Conservation (phyloP, 192 early-diverging fungal species). For the Allomyces macrogynus region DNA sequence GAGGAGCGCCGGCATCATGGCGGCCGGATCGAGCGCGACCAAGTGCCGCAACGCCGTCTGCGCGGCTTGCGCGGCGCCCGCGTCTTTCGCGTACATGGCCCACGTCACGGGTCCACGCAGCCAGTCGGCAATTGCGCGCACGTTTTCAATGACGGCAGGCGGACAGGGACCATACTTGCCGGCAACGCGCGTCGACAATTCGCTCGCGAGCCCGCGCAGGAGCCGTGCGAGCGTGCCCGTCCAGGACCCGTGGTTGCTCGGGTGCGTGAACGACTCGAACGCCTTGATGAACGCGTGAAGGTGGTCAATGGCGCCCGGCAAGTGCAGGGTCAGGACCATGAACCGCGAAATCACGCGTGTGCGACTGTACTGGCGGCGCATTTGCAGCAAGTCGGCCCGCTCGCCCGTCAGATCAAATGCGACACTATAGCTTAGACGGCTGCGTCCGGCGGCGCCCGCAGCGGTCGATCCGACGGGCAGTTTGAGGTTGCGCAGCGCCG, state of each 20-base stretch:
- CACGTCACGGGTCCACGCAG: too few species aligned
- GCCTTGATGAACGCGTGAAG: constrained; percentile 61
- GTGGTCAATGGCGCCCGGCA: constrained; percentile 16
- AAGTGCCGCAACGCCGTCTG: too few species aligned
- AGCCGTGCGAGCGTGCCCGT: constrained; percentile 50
- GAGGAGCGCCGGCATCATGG: neutral
- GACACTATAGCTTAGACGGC: neutral
- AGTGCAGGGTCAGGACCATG: neutral
- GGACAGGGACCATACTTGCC: neutral
- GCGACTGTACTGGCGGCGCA: neutral
- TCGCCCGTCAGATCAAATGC: neutral
- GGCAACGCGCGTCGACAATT: constrained; percentile 38
- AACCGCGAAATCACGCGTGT: neutral
- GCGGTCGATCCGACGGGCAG: neutral
- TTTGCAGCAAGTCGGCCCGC: neutral
- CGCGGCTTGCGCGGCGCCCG: too few species aligned
- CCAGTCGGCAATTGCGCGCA: too few species aligned
- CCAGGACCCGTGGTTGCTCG: constrained; percentile 81
- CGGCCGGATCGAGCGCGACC: neutral
- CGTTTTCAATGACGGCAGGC: too few species aligned
- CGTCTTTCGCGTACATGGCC: too few species aligned
- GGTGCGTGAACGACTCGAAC: constrained; percentile 74
- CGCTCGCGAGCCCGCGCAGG: constrained; percentile 35
- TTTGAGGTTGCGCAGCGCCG: neutral
- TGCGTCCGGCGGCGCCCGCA: neutral